A percentile compares a stretch with the other conserved stretches of the same genome.
Conservation (phyloP, 495 filamentous ascomycete species). For the Neurospora sublineolata region DNA sequence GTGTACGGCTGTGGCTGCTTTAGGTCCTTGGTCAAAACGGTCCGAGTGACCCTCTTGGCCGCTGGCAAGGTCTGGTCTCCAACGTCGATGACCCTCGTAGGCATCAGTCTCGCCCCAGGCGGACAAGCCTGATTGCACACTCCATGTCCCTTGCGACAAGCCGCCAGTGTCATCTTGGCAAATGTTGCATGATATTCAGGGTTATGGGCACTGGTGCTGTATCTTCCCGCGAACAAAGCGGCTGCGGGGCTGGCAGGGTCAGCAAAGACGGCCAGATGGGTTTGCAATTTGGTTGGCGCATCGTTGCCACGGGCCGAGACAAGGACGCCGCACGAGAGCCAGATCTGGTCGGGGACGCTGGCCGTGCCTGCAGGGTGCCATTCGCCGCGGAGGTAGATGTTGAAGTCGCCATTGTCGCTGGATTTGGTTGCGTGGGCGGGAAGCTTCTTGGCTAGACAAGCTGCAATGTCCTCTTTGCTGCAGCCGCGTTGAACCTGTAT, state of each 20-base stretch:
- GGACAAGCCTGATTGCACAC: neutral
- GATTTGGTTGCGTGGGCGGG: neutral
- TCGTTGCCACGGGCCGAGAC: neutral
- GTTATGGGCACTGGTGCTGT: neutral
- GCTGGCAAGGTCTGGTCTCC: neutral
- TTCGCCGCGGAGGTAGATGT: neutral
- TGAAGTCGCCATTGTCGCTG: neutral
- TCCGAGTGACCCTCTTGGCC: neutral
- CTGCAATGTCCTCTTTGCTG: neutral
- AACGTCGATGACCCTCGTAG: slow-evolving; percentile 2
- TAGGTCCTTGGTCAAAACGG: neutral
- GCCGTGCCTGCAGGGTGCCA: neutral
- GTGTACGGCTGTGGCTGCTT: neutral
- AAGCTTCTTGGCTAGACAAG: neutral
- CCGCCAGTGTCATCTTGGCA: fast-evolving
- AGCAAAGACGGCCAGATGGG: neutral
- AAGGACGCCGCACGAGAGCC: neutral
- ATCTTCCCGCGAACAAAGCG: neutral
- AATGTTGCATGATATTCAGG: neutral
- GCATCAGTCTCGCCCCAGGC: neutral
- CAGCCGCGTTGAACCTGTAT: neutral
- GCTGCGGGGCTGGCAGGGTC: neutral
- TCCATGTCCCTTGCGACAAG: neutral
- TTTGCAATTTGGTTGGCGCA: neutral
- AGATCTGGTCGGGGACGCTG: neutral